Evolutionary conservation across 176 grass and related monocot genomes (phyloP).

Genomic region (Canna indica): DNA sequence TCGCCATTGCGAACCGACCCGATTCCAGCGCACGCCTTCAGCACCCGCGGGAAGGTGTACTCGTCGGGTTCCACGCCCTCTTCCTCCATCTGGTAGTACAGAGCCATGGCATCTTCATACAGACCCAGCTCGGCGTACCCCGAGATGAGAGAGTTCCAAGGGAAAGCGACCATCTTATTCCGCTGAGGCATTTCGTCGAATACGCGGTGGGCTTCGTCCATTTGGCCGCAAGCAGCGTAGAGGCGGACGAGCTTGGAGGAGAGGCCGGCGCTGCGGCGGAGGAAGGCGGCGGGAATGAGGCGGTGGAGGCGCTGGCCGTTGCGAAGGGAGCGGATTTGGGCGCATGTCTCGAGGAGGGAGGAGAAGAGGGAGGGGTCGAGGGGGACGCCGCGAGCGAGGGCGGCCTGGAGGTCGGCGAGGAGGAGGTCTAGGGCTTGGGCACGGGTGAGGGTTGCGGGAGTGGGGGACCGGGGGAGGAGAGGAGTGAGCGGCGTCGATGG

Average conservation of each 20-base stretch:
- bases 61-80: slow-evolving; percentile 36
- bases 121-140: slow-evolving; percentile 34
- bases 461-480: neutral
- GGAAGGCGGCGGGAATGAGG: slow-evolving; percentile 35
- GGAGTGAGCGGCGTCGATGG: slow-evolving; percentile 7
- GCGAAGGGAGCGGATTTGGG: slow-evolving; percentile 10
- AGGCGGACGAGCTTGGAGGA: slow-evolving; percentile 30
- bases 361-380: slow-evolving; percentile 27
- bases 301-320: slow-evolving; percentile 21
- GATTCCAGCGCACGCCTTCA: slow-evolving; percentile 42
- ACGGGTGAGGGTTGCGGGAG: slow-evolving; percentile 5
- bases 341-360: slow-evolving; percentile 30
- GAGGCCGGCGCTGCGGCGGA: slow-evolving; percentile 30
- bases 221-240: slow-evolving; percentile 32
- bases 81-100: slow-evolving; percentile 73
- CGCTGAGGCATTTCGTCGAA: slow-evolving; percentile 44
- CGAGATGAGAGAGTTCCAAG: slow-evolving; percentile 56
- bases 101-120: slow-evolving; percentile 49
- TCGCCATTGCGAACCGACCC: slow-evolving; percentile 25
- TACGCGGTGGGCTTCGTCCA: slow-evolving; percentile 51
- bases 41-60: slow-evolving; percentile 37
- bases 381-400: slow-evolving; percentile 26
- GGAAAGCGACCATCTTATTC: slow-evolving; percentile 20
- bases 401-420: slow-evolving; percentile 42
- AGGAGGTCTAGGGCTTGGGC: slow-evolving; percentile 32